Evolutionary conservation across 306 rosid genomes (phyloP), one percentile per base, ranked within the genome.

Genomic region (Quercus robur): DNA sequence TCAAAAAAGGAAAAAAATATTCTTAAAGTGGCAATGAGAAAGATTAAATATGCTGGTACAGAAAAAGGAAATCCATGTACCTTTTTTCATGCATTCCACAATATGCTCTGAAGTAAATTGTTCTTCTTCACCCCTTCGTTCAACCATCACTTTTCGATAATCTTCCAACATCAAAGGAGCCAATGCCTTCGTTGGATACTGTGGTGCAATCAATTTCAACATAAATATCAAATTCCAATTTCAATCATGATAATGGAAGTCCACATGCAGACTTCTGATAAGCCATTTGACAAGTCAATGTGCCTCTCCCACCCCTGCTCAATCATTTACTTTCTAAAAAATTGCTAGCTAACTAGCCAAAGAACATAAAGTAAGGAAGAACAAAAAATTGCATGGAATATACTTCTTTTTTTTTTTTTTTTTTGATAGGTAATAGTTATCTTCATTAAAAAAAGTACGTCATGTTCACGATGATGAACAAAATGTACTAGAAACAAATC

Each of bases 161-260:
- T 93, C 99, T 84, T 91, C 98, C 88, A 95, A 81, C 98, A 90
- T 93, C 77, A 93, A 75, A 51, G 99, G 97, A 78, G 97, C 82
- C 86, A 94, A 83, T 74, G 97, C 97, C 89, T 93, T 91, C 35
- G 99, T 94, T 46, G 99, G 99, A 78, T 93, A 93, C 99, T 94
- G 85, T 85, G 83, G n/a, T 52, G 52, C 76, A 78, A 61, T 57
- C 71, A 14, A 63, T 73, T n/a, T 33, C 5, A 74, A 30, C 26
- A 75, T 28, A 23, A 8, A 52, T 51, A 51, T 61, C 41, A 78
- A 77, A 77, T 61, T 49, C 80, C 38, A 68, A 21, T 56, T 11
- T 19, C 17, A 11, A 76, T 7, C n/a, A 46, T 73, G 58, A 59
- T 78, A 52, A 35, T 38, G 6, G 56, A 75, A 68, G 63, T n/a